Evolutionary conservation across 2,329 filamentous ascomycete genomes (phyloP).

Genomic region (Fusarium zealandicum): DNA sequence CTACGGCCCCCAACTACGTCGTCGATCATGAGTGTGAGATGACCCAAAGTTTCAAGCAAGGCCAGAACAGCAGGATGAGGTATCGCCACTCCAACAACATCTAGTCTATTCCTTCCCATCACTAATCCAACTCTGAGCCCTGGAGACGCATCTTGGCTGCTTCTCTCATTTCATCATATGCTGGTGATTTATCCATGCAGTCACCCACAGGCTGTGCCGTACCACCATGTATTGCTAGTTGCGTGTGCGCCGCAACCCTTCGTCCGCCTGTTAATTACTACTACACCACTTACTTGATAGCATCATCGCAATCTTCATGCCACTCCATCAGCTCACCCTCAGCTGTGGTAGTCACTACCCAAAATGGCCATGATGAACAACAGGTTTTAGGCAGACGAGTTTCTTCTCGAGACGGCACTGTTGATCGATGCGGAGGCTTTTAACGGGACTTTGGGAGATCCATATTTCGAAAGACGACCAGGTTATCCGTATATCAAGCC

Average conservation of each 20-base stretch:
- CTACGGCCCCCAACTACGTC: background rate
- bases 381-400: background rate
- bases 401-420: background rate
- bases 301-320: no score
- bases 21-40: background rate
- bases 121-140: no score
- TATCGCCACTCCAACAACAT: background rate
- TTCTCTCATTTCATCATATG: no score
- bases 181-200: no score
- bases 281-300: background rate
- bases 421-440: no score
- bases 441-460: no score
- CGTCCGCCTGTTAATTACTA: background rate
- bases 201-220: background rate
- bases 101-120: no score
- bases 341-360: background rate
- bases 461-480: no score
- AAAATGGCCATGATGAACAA: background rate
- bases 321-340: no score
- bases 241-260: background rate
- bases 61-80: background rate
- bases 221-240: background rate
- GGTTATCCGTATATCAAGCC: no score
- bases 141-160: no score
- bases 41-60: no score